Evolutionary conservation across 2,329 filamentous ascomycete genomes (phyloP).

Genomic region (Pseudopyricularia javanii): DNA sequence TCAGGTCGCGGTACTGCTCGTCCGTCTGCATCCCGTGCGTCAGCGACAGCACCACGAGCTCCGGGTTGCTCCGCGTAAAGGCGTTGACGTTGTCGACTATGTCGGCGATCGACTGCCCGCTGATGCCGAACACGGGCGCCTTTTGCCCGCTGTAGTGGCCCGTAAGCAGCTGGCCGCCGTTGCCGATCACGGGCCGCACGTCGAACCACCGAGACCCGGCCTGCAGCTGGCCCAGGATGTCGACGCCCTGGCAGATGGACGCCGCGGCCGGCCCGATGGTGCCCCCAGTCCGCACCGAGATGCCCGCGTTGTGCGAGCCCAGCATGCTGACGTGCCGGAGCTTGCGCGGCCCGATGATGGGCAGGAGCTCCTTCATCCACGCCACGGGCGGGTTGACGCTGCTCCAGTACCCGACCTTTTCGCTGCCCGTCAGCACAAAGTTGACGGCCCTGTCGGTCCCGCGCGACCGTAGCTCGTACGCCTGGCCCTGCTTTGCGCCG

Average conservation of each 20-base stretch:
- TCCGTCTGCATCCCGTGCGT: constrained; percentile 16
- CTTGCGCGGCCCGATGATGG: constrained; percentile 14
- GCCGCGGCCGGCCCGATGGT: constrained; percentile 19
- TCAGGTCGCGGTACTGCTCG: constrained; percentile 18
- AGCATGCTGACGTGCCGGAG: constrained; percentile 28
- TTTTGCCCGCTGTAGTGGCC: constrained; percentile 11
- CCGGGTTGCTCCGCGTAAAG: constrained; percentile 28
- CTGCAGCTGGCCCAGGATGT: constrained; percentile 23
- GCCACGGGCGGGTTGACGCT: constrained; percentile 3
- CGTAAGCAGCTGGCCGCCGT: constrained; percentile 22
- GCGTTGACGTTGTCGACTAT: constrained; percentile 29
- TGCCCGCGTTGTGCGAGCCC: constrained; percentile 28
- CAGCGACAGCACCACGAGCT: constrained; percentile 33
- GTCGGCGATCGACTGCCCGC: constrained; percentile 28
- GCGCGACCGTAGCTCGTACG: constrained; percentile 1
- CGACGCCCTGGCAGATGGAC: constrained; percentile 23
- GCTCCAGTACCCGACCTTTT: constrained; percentile 7
- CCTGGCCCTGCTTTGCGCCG: neutral
- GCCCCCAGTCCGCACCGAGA: constrained; percentile 16
- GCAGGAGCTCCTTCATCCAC: constrained; percentile 9
- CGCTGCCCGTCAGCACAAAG: constrained; percentile 9
- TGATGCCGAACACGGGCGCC: constrained; percentile 25
- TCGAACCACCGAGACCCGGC: constrained; percentile 27
- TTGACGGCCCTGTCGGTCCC: constrained; percentile 3
- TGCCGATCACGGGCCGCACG: constrained; percentile 14